Conservation (phyloP, 2,329 filamentous ascomycete species). For the Niveomyces coronatus region DNA sequence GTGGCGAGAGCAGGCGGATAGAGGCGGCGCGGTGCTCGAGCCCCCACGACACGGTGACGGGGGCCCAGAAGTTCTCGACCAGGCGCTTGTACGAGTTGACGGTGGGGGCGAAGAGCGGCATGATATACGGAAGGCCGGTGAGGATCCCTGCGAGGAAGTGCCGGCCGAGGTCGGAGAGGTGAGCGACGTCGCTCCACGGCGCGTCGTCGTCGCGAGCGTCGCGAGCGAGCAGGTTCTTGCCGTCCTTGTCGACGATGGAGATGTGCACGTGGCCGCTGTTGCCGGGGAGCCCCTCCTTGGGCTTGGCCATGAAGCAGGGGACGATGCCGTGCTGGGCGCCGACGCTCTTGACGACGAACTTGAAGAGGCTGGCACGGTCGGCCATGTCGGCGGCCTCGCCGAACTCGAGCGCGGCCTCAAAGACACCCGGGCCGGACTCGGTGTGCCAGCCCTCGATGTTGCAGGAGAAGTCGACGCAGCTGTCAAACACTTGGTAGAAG, state of each 20-base stretch:
- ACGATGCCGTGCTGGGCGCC: conserved; percentile 83
- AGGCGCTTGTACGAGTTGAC: conserved; percentile 97
- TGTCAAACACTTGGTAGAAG: conserved; percentile 79
- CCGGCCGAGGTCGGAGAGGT: conserved; percentile 78
- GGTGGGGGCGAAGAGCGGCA: conserved; percentile 89
- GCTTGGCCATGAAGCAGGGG: conserved; percentile 98
- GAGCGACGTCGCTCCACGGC: conserved; percentile 62
- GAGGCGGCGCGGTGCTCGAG: conserved; percentile 90
- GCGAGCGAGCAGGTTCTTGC: conserved; percentile 75
- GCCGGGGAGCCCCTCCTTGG: conserved; percentile 77
- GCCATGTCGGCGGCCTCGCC: conserved; percentile 83
- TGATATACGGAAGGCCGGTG: conserved; percentile 82
- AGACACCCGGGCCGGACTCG: conserved; percentile 86
- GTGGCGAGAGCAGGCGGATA: conserved; percentile 80
- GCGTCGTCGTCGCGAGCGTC: conserved; percentile 61
- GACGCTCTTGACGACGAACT: conserved; percentile 85
- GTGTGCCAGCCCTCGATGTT: conserved; percentile 93
- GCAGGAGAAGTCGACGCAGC: conserved; percentile 67
- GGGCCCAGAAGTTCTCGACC: conserved; percentile 98
- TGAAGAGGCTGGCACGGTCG: conserved; percentile 85
- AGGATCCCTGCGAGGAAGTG: conserved; percentile 90
- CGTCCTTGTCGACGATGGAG: conserved; percentile 70
- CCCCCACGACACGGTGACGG: conserved; percentile 95
- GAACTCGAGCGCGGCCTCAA: conserved; percentile 89
- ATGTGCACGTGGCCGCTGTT: conserved; percentile 96